Base-by-base conservation (phyloP, 2,329 filamentous ascomycete genomes). In the Pseudogymnoascus sp. region DNA sequence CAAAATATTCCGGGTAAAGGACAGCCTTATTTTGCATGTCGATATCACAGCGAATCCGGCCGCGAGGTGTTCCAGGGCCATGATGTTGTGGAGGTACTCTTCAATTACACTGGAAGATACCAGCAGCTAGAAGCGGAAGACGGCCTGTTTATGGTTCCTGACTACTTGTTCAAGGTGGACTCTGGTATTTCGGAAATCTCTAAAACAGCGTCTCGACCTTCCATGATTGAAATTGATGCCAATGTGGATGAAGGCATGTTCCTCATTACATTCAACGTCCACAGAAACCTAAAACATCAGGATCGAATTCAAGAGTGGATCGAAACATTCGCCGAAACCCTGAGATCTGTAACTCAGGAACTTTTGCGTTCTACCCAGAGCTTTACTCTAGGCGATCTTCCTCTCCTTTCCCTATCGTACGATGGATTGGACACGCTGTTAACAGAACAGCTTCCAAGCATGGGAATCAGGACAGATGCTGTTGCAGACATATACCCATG, bases 21-120 rank as follows among this genome's bases (percentile, higher is more conserved):
- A 8, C 59, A 44, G 13, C 59, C 59, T 19, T 61, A 61, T 28
- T 61, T 61, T 44, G 10, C 59, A n/a, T 44, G 38, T 11, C 33
- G 59, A 23, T 38, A 38, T 42, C 38, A 61, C 26, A 61, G 38
- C 13, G 21, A 61, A 13, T 28, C 33, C 4, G 38, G 35, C 15
- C 59, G 59, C 33, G 33, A 44, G 35, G 66, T 72, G 26, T 77
- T 75, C 66, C 64, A 66, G 1, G 67, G 74, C 1, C 74, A 77
- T 64, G 70, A 70, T n/a, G 69, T 72, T 0, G 75, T 79, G 65
- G 81, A 83, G 66, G 65, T 83, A 1, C 69, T 78, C 0, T 81
- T 83, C 72, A 82, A 83, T 68, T 83, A 80, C 64, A 72, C 77
- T 0, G 79, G 78, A 9, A 71, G 76, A 61, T 76, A 76, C 61